These are phyloP conservation scores for Suillus spraguei DNA, from an alignment of 768 basidiomycete genomes.

Conservation along the genomic window DNA sequence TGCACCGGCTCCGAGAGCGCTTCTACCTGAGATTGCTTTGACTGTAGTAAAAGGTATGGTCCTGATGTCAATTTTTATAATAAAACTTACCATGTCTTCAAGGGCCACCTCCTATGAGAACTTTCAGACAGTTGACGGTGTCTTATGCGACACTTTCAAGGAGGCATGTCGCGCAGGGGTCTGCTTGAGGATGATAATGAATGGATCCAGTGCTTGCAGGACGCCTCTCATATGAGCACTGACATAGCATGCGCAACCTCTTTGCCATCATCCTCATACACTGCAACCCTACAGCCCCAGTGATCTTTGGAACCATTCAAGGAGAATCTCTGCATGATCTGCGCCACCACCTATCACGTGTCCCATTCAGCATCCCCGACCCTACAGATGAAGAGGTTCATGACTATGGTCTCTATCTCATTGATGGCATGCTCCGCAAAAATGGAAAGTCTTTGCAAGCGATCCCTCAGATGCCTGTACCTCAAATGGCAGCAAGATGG, in stretches of 20 bases:
- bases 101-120: too few species aligned
- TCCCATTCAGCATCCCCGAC: conserved; percentile 10
- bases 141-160: conserved; percentile 33
- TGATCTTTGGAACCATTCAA: conserved; percentile 39
- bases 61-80: too few species aligned
- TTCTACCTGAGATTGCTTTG: too few species aligned
- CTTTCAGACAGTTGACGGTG: conserved; percentile 19
- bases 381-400: conserved; percentile 35
- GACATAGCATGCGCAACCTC: conserved; percentile 34
- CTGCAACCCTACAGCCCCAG: conserved; percentile 37
- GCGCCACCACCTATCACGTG: conserved; percentile 15
- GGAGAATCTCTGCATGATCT: conserved; percentile 45
- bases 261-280: conserved; percentile 44
- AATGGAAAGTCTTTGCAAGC: conserved; percentile 13
- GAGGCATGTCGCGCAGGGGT: conserved; percentile 44
- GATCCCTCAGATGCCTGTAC: conserved; percentile 22
- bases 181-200: conserved; percentile 52
- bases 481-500: conserved; percentile 20
- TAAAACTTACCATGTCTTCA: too few species aligned
- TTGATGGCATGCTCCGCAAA: conserved; percentile 30
- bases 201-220: conserved; percentile 43
- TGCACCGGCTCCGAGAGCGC: too few species aligned
- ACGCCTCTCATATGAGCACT: conserved; percentile 42
- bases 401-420: conserved; percentile 45
- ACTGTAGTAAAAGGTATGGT: too few species aligned